Percentiles rank a stretch among this genome's conserved stretches.
Evolutionary conservation across 306 rosid genomes (phyloP).

Genomic region (Corylus americana): DNA sequence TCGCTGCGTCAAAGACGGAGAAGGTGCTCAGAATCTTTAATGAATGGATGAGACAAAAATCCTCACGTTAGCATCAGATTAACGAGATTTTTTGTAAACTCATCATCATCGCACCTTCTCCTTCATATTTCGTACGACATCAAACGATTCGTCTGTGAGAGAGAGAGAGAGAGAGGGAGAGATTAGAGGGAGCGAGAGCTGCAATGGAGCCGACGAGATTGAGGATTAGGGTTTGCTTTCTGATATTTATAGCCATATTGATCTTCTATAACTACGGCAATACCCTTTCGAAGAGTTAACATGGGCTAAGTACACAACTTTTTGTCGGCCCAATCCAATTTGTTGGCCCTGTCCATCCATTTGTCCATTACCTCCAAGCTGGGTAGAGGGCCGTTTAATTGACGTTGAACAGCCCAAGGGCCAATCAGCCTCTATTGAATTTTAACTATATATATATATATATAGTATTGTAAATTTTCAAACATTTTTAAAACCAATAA

Average conservation of each 20-base stretch:
- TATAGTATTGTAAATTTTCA: no score
- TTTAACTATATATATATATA: no score
- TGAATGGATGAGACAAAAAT: neutral
- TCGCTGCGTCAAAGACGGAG: neutral
- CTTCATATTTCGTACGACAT: neutral
- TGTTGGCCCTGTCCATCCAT: neutral
- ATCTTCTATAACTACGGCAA: neutral
- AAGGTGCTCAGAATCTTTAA: neutral
- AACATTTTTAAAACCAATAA: no score
- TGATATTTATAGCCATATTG: neutral
- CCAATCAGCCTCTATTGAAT: no score
- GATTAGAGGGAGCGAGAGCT: neutral
- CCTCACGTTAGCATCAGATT: conserved; percentile 2
- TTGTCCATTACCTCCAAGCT: no score
- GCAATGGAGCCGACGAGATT: neutral
- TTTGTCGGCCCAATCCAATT: neutral
- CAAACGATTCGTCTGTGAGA: neutral
- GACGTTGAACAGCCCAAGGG: no score
- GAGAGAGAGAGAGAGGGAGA: neutral
- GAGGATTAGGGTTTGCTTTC: neutral
- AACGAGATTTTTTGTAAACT: neutral
- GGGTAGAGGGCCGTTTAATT: no score
- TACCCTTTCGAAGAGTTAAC: neutral
- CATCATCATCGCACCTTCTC: conserved; percentile 18
- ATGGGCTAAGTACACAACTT: neutral